Base-by-base conservation (phyloP, 1,139 yeast genomes). In the Sugiyamaella novakii region DNA sequence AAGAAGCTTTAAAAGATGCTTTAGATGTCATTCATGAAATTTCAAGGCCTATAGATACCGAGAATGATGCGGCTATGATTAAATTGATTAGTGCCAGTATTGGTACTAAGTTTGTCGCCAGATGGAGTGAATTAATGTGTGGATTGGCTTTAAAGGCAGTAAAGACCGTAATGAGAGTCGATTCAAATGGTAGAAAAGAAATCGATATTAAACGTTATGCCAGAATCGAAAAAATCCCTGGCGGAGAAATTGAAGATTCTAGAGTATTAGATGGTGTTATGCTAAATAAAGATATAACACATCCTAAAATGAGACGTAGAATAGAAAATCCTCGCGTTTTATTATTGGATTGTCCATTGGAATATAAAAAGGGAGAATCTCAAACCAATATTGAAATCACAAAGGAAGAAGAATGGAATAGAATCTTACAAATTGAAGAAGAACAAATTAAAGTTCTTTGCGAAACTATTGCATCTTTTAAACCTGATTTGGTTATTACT, bases 341-440 rank as follows among this genome's bases (percentile, higher is more conserved):
- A 34, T 77, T 94, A 57, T 77, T 94, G 61, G 98, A 94, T 71
- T 91, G 98, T 70, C 98, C 99, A 15, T 76, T 94, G 62, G 99
- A 94, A 71, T 94, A 94, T 73, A 94, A 94, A 73, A 94, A 94
- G 78, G 99, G 98, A 54, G 99, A 94, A 72, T 89, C 97, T 2
- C 98, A 94, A 70, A 92, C 98, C 50, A 92, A 92, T 70, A 89
- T 94, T 61, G 99, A 94, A 74, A 91, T 94, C 69, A 85, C 96
- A 46, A 88, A 88, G 65, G 98, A 92, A 69, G 88, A 84, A 54
- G 98, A 94, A 72, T 94, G 98, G 98, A 85, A 85, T 68, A 81
- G 98, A 71, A 83, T 91, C 56, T 76, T 94, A 63, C 92, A 92
- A 72, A 92, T 94, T 64, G 99, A 94, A 73, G 99, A 94, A 73